phyloP scores from a whole-genome alignment of 257 asterid species.

The Solanum rostratum region DNA sequence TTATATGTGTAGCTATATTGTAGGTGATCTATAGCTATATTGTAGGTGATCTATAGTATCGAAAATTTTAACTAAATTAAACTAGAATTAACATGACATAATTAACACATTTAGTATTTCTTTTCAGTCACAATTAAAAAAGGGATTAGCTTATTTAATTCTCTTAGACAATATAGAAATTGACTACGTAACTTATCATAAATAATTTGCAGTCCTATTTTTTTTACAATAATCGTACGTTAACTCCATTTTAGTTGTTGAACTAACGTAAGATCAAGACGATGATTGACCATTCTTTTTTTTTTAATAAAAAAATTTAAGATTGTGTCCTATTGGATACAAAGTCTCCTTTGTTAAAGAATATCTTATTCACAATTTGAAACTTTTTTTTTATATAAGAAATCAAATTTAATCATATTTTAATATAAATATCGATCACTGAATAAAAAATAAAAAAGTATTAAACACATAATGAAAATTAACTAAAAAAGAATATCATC shows the following conservation, averaged over 20 bases:
- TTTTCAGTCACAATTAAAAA: neutral
- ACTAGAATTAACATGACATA: neutral
- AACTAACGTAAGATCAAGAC: neutral
- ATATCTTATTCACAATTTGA: neutral
- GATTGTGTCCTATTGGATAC: too few relatives aligned
- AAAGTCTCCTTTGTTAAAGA: neutral
- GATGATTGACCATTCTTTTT: neutral
- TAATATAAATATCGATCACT: neutral
- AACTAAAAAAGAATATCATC: neutral
- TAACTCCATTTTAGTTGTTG: neutral
- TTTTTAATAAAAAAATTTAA: too few relatives aligned
- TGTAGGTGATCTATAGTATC: neutral
- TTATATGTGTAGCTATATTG: neutral
- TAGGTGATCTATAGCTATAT: neutral
- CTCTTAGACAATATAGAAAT: neutral
- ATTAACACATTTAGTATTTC: neutral
- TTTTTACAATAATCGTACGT: neutral
- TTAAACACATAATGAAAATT: too few relatives aligned
- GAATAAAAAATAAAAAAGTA: too few relatives aligned
- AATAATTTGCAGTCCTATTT: neutral
- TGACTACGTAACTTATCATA: neutral
- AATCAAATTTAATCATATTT: neutral
- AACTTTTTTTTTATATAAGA: too few relatives aligned
- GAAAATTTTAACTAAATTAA: neutral
- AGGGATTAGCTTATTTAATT: neutral